Base-by-base conservation (phyloP, 768 basidiomycete species). In the Rhizopogon rudus region DNA sequence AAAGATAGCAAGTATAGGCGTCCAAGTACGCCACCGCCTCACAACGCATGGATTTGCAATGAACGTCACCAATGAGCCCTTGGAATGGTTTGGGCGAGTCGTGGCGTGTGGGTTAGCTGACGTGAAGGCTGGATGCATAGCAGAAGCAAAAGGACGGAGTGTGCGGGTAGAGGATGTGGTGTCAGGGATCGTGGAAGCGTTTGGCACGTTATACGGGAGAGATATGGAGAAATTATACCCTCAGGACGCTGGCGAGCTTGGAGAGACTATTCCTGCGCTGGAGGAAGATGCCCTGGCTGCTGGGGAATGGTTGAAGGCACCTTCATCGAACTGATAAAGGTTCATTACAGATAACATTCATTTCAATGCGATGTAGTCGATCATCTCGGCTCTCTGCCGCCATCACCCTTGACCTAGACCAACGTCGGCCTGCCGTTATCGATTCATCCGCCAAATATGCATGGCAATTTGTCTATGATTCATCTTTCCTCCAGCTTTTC, bases 1-100 rank as follows among this genome's bases (percentile, higher is more conserved):
- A 44, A 99, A 98, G 71, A 78, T 99, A 62, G 93, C 84, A 16
- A 98, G 96, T 64, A 96, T 99, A 51, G 97, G 97, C 43, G 93
- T 99, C 51, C 94, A 98, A 69, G 86, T 99, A 52, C 86, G 94
- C 54, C 95, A 98, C 66, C 82, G 96, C 43, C 80, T 99, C 54
- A 96, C 97, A 43, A 88, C 86, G 25, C 97, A 99, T 67, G 97
- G 97, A 1, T 97, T 99, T 71, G 83, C 94, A 1, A 73, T 98
- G 66, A 99, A 99, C 70, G 76, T 98, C 56, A 92, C 93, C 0
- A 71, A 69, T 29, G 88, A 97, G 59, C 93, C 93, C 4, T 66
- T 85, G 28, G 59, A 74, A 22, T 98, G 96, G 96, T 98, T 99
- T 66, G 77, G 88, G 63, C 75, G 81, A 54, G 80, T 98, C 50